Percentiles rank a stretch among this genome's conserved stretches.
Evolutionary conservation across 1,284 basidiomycete genomes (phyloP).

Genomic region (Ustilago loliicola): DNA sequence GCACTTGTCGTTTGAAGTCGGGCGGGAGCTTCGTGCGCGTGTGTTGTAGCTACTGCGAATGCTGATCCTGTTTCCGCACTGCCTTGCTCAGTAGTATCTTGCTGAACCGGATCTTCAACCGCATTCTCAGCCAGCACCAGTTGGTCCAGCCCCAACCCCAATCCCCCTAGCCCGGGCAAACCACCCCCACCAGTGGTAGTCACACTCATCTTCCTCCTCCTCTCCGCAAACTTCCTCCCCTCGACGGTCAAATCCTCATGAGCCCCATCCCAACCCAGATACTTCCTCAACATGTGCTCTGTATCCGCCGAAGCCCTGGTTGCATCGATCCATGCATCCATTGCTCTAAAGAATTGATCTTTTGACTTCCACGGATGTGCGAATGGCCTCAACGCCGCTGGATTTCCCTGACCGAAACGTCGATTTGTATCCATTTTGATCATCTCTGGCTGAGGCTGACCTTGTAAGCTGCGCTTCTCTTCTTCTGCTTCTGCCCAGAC

Average conservation of each 20-base stretch:
- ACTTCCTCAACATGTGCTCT: slow-evolving; percentile 36
- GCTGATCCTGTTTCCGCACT: slow-evolving; percentile 5
- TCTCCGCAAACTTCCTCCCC: slow-evolving; percentile 52
- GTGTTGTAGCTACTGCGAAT: slow-evolving; percentile 24
- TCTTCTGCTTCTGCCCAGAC: slow-evolving; percentile 62
- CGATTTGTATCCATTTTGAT: slow-evolving; percentile 22
- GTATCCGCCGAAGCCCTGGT: slow-evolving; percentile 37
- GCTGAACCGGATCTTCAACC: not conserved
- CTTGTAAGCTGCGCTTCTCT: slow-evolving; percentile 49
- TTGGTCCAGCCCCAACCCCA: slow-evolving; percentile 19
- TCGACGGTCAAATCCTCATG: slow-evolving; percentile 55
- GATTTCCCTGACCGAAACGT: slow-evolving; percentile 38
- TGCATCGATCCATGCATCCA: slow-evolving; percentile 47
- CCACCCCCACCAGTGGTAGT: slow-evolving; percentile 18
- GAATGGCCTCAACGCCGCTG: slow-evolving; percentile 41
- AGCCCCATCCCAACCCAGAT: slow-evolving; percentile 52
- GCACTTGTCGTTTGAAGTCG: slow-evolving; percentile 38
- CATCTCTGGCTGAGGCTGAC: slow-evolving; percentile 17
- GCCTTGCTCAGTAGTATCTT: not conserved
- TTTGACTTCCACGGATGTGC: slow-evolving; percentile 52
- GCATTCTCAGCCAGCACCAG: slow-evolving; percentile 10
- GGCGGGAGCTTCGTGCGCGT: slow-evolving; percentile 44
- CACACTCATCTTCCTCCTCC: slow-evolving; percentile 46
- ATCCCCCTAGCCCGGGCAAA: not conserved
- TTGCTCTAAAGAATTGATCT: slow-evolving; percentile 38